Conservation (phyloP, 139 green algal genomes). For the Pycnococcus provasolii region DNA sequence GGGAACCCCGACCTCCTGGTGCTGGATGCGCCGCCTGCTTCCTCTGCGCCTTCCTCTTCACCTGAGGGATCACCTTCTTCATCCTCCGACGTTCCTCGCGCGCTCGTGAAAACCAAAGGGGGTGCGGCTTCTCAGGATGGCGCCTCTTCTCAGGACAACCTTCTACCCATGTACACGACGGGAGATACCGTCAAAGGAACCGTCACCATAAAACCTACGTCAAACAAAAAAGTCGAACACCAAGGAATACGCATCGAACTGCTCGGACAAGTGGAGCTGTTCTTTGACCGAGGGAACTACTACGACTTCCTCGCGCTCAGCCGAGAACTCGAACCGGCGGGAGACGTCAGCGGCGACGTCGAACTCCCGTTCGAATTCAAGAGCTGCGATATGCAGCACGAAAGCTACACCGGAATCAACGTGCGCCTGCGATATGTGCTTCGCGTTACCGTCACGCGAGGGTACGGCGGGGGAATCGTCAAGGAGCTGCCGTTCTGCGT, state of each 20-base stretch:
- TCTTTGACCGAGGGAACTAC: conserved; percentile 59
- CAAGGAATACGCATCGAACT: conserved; percentile 89
- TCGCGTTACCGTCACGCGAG: neutral
- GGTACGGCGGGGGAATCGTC: neutral
- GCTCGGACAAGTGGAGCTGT: conserved; percentile 89
- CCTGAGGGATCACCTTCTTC: no score
- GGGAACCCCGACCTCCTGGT: no score
- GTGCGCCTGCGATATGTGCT: conserved; percentile 33
- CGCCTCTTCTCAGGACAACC: neutral
- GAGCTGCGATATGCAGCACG: conserved; percentile 92
- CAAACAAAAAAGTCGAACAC: conserved; percentile 84
- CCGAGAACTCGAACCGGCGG: conserved; percentile 42
- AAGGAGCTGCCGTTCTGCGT: neutral
- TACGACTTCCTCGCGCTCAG: conserved; percentile 67
- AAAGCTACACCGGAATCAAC: conserved; percentile 80
- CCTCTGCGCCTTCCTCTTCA: no score
- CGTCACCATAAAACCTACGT: conserved; percentile 48
- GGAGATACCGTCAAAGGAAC: conserved; percentile 8
- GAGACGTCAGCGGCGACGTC: conserved; percentile 60
- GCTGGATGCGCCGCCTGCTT: no score
- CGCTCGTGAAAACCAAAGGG: neutral
- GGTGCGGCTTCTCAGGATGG: neutral
- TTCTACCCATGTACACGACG: neutral
- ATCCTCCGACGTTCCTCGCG: no score
- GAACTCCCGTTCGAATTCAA: conserved; percentile 85